A percentile compares a stretch with the other conserved stretches of the same genome.
phyloP scores from a whole-genome alignment of 2,329 filamentous ascomycete genomes.

The Periconia sp. region DNA sequence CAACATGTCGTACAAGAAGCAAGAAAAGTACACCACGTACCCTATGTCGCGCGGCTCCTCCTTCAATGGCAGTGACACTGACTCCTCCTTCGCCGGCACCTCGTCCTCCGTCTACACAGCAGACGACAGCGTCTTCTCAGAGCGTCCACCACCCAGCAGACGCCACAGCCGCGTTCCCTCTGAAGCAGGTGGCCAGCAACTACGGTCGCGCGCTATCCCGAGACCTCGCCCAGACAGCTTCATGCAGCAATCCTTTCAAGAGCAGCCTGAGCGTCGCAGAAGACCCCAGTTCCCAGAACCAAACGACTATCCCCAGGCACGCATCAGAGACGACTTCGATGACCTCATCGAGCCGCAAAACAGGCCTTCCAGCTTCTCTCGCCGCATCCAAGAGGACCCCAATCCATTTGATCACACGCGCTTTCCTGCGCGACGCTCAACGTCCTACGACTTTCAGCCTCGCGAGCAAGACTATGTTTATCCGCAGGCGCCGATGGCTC shows the following conservation, averaged over 20 bases:
- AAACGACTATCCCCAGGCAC: slow-evolving; percentile 15
- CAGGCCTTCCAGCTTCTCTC: slow-evolving; percentile 1
- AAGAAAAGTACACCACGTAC: slow-evolving; percentile 15
- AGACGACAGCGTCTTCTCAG: slow-evolving; percentile 26
- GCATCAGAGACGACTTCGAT: background rate
- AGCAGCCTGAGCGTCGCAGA: slow-evolving; percentile 3
- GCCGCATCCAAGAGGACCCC: slow-evolving; percentile 2
- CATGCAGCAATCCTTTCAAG: background rate
- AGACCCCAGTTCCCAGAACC: background rate
- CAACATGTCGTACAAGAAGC: slow-evolving; percentile 8
- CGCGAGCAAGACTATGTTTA: background rate
- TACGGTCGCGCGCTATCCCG: slow-evolving; percentile 6
- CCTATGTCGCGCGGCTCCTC: slow-evolving; percentile 26
- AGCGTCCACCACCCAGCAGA: slow-evolving; percentile 10
- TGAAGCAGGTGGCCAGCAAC: slow-evolving; percentile 1
- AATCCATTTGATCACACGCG: background rate
- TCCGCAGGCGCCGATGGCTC: background rate
- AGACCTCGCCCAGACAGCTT: background rate
- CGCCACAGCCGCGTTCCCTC: slow-evolving; percentile 1
- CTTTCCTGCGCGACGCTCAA: background rate
- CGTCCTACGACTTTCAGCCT: background rate
- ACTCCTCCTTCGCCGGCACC: slow-evolving; percentile 17
- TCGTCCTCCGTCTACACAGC: slow-evolving; percentile 25
- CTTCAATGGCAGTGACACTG: slow-evolving; percentile 28
- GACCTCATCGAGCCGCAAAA: slow-evolving; percentile 2